Evolutionary conservation across 2,329 filamentous ascomycete genomes (phyloP).

Genomic region (Raffaelea albimanens): DNA sequence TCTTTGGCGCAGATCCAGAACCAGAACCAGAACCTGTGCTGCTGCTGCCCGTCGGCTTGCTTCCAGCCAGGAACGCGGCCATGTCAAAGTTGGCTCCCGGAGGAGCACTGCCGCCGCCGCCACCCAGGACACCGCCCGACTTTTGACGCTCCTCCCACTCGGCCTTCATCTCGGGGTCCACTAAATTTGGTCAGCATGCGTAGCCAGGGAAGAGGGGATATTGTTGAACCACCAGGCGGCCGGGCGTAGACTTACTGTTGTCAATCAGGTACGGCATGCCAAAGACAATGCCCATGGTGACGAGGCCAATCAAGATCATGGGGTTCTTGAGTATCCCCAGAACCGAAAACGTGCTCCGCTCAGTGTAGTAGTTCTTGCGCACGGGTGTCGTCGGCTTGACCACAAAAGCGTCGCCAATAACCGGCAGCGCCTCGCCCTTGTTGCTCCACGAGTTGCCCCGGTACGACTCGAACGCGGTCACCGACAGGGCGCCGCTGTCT

Average conservation of each 20-base stretch:
- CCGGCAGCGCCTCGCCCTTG: slow-evolving; percentile 53
- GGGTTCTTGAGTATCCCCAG: slow-evolving; percentile 81
- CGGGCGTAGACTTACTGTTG: slow-evolving; percentile 78
- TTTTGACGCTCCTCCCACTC: slow-evolving; percentile 90
- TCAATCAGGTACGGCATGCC: slow-evolving; percentile 94
- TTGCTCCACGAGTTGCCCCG: slow-evolving; percentile 86
- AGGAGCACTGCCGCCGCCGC: slow-evolving; percentile 25
- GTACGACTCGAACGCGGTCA: slow-evolving; percentile 74
- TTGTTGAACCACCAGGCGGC: no score
- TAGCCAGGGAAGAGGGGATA: background rate
- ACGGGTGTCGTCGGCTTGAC: slow-evolving; percentile 49
- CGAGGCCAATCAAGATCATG: slow-evolving; percentile 87
- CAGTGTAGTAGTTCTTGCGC: slow-evolving; percentile 65
- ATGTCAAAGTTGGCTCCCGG: slow-evolving; percentile 50
- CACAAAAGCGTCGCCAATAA: slow-evolving; percentile 32
- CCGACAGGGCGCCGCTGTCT: slow-evolving; percentile 24
- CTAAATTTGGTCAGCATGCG: slow-evolving; percentile 31
- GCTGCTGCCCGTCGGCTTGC: slow-evolving; percentile 28
- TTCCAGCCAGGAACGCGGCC: slow-evolving; percentile 52
- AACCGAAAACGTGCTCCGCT: slow-evolving; percentile 68
- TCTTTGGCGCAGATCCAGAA: slow-evolving; percentile 19
- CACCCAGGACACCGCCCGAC: slow-evolving; percentile 46
- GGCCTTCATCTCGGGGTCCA: slow-evolving; percentile 92
- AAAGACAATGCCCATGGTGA: slow-evolving; percentile 74
- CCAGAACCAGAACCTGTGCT: slow-evolving; percentile 20